Base-by-base conservation (phyloP, 23 red algal genomes). In the Cyanidium caldarium region DNA sequence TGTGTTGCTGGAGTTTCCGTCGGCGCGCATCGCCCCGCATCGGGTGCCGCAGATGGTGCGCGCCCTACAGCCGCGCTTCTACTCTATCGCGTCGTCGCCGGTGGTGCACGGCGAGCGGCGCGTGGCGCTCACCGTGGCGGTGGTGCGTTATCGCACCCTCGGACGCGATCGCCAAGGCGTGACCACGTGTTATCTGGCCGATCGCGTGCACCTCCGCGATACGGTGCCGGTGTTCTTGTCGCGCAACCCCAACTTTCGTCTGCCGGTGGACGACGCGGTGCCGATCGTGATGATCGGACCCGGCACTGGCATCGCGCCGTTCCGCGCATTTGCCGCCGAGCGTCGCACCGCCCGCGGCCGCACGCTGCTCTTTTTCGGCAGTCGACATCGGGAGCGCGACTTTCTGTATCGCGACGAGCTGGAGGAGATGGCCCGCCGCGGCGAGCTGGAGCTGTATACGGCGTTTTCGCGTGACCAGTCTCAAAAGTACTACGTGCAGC, bases 201-300 rank as follows among this genome's bases (percentile, higher is more conserved):
- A 75, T 56, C 43, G 44, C n/a, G 70, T 75, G 14, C 38, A 75
- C 1, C 46, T 46, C 13, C 35, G 70, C 2, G 35, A 43, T 45
- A 1, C 20, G 12, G 42, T 75, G 15, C 70, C 70, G 10, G 70
- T 75, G 2, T 75, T 75, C 41, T 19, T 75, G 1, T 75, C 70
- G 14, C 33, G 35, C 5, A 75, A 75, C 39, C 45, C 46, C 16
- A 56, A 75, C n/a, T 98, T 98, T 65, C 79, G 85, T 30, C 75
- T 87, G 19, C 83, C 84, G 1, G 37, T 69, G 28, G 80, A 98
- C 36, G 51, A 3, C 0, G 19, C 41, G 3, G 35, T 23, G 0
- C 84, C 79, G 2, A 79, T 89, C 28, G 68, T 98, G 35, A 98
- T 98, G 92, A 88, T 98, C 19, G 92, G 92, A 15, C 92, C 92